phyloP scores from a whole-genome alignment of 768 basidiomycete genomes.

The Amanita thiersii region DNA sequence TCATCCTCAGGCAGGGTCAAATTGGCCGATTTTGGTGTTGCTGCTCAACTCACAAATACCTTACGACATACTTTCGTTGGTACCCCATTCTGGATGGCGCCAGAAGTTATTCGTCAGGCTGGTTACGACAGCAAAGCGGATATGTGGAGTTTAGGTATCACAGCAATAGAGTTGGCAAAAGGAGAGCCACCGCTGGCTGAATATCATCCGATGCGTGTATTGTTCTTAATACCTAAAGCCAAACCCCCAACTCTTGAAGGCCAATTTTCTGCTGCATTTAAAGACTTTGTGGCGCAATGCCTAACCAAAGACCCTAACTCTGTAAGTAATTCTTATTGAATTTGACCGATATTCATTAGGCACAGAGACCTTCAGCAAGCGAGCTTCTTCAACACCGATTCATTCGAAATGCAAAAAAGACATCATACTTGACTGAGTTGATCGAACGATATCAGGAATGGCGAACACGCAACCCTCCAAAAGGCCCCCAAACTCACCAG shows the following conservation, averaged over 20 bases:
- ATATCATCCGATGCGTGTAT: conserved; percentile 97
- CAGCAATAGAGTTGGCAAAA: conserved; percentile 96
- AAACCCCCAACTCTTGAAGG: conserved; percentile 89
- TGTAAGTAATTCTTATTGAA: conserved; percentile 34
- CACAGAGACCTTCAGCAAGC: conserved; percentile 80
- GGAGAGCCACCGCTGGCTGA: conserved; percentile 95
- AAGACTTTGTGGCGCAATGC: conserved; percentile 87
- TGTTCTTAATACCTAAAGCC: conserved; percentile 97
- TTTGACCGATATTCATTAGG: conserved; percentile 6
- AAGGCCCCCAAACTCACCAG: conserved; percentile 45
- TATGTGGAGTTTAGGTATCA: conserved; percentile 97
- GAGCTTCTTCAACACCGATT: conserved; percentile 93
- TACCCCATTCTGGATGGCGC: conserved; percentile 98
- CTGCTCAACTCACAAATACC: conserved; percentile 91
- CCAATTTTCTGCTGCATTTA: conserved; percentile 76
- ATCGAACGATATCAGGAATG: conserved; percentile 84
- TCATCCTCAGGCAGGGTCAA: conserved; percentile 92
- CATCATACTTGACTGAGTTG: conserved; percentile 76
- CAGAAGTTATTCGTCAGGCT: conserved; percentile 94
- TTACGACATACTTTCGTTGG: conserved; percentile 96
- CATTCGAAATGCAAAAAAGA: conserved; percentile 78
- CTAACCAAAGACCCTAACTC: conserved; percentile 84
- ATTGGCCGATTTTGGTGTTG: conserved; percentile 97
- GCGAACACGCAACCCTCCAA: conserved; percentile 51
- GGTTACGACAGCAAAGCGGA: conserved; percentile 96